A percentile compares a stretch with the other conserved stretches of the same genome.
Evolutionary conservation across 352 stramenopile genomes (phyloP).

Genomic region (Thalassiosira mediterranea): DNA sequence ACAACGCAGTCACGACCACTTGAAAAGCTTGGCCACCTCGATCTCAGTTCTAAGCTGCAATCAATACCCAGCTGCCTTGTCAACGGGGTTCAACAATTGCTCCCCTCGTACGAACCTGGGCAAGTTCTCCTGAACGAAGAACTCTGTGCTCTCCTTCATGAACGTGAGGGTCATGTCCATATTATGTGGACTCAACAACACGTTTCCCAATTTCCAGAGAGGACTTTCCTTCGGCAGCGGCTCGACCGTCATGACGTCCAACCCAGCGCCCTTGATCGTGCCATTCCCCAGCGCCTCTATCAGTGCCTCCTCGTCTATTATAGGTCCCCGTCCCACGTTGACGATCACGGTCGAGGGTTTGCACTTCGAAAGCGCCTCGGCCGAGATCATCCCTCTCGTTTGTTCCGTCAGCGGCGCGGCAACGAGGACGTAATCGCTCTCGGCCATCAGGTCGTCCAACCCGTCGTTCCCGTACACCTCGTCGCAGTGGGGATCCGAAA

Average conservation of each 20-base stretch:
- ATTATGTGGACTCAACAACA: constrained; percentile 86
- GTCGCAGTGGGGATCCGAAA: constrained; percentile 77
- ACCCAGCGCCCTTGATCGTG: constrained; percentile 77
- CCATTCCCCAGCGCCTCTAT: constrained; percentile 68
- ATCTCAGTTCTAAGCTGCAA: no score
- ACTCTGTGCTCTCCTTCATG: constrained; percentile 79
- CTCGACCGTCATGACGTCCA: constrained; percentile 85
- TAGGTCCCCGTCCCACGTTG: constrained; percentile 84
- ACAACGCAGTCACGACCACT: no score
- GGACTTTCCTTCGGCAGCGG: constrained; percentile 76
- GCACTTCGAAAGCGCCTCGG: constrained; percentile 62
- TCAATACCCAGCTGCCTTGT: constrained; percentile 72
- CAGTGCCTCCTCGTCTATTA: constrained; percentile 85
- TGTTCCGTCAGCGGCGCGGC: constrained; percentile 79
- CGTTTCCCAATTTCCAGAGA: constrained; percentile 85
- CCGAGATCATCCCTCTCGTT: constrained; percentile 78
- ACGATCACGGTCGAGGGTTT: constrained; percentile 85
- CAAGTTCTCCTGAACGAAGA: constrained; percentile 84
- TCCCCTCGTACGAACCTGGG: constrained; percentile 66
- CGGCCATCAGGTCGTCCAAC: constrained; percentile 58
- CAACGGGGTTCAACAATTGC: constrained; percentile 66
- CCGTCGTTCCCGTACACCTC: constrained; percentile 65
- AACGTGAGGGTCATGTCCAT: constrained; percentile 85
- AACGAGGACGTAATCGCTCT: constrained; percentile 86
- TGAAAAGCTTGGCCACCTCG: no score